These are phyloP conservation scores for Graphium sp. DNA, from an alignment of 2,329 filamentous ascomycete genomes.

Conservation along the genomic window DNA sequence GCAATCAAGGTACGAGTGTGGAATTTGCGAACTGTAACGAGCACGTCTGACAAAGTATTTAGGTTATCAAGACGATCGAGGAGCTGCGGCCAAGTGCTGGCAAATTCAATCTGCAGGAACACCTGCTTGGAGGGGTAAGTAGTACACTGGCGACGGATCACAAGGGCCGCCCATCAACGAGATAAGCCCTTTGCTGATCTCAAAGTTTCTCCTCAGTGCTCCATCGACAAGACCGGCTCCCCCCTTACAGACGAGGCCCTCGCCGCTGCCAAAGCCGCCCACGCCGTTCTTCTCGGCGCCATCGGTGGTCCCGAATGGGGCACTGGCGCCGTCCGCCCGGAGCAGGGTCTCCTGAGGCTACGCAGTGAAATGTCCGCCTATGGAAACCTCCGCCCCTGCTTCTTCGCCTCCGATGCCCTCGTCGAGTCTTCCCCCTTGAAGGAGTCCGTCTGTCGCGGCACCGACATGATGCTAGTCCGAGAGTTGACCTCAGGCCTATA, in stretches of 20 bases:
- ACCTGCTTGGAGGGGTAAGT: constrained; percentile 82
- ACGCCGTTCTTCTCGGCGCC: constrained; percentile 82
- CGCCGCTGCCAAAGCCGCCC: constrained; percentile 63
- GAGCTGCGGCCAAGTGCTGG: constrained; percentile 47
- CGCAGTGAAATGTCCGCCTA: constrained; percentile 90
- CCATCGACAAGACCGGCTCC: constrained; percentile 65
- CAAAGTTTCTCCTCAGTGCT: constrained; percentile 40
- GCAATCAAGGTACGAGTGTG: constrained; percentile 55
- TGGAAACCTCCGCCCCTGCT: constrained; percentile 90
- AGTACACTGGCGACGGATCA: constrained; percentile 2
- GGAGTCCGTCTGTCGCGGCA: constrained; percentile 66
- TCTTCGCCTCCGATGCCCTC: constrained; percentile 77
- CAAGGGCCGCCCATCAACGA: background rate
- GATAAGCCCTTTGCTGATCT: background rate
- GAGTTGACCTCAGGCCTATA: constrained; percentile 90
- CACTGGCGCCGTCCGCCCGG: constrained; percentile 70
- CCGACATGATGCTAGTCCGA: constrained; percentile 83
- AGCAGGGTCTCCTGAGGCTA: constrained; percentile 79
- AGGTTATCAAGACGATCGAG: constrained; percentile 71
- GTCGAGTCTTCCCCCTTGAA: constrained; percentile 79
- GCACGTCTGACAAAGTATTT: too few relatives aligned
- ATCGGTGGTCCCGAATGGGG: constrained; percentile 98
- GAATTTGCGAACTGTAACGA: too few relatives aligned
- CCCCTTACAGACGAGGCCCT: constrained; percentile 76
- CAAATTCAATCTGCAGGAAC: constrained; percentile 80